Base-by-base conservation (phyloP, 495 filamentous ascomycete genomes). In the Aspergillus sclerotiicarbonarius region DNA sequence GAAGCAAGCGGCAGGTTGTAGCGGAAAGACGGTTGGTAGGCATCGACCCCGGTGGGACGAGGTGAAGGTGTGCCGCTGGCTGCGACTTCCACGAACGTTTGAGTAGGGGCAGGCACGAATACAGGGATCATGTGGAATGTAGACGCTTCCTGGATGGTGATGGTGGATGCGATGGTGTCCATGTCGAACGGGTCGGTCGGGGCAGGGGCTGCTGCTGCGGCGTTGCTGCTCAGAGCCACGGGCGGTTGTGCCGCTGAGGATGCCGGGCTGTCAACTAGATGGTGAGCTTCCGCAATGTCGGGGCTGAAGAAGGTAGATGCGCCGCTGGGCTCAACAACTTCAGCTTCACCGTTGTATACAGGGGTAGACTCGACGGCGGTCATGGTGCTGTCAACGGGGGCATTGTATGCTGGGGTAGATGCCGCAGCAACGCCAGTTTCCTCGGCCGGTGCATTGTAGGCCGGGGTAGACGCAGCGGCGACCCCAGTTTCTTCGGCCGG, bases 81-180 rank as follows among this genome's bases (percentile, higher is more conserved):
- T 18, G 48, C 21, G 31, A n/a, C 32, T 41, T 39, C 29, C 33
- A 31, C 16, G 43, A 39, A 18, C 62, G 57, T 64, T 29, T 54
- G 51, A 25, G 58, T 62, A 0, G 65, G 57, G 43, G 51, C 47
- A n/a, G 73, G 70, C 0, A 76, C 67, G n/a, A 66, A 59, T 6
- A 76, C 69, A 3, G 71, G 65, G 53, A 76, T 68, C 67, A 59
- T 57, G 44, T 63, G 61, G 59, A 65, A 73, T 0, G 64, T 53
- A 7, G 63, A 63, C 0, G 43, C 54, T 16, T 54, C 18, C 2
- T 43, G 13, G 13, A 53, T 29, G 7, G 48, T 43, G 33, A 54
- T 43, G n/a, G 57, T 47, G 12, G 60, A 56, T 2, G 59, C 47
- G 18, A 53, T 20, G 13, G 49, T 21, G 16, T 50, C 44, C 60